These are phyloP conservation scores for Purpureocillium lavendulum DNA, from an alignment of 2,329 filamentous ascomycete genomes.

Conservation along the genomic window DNA sequence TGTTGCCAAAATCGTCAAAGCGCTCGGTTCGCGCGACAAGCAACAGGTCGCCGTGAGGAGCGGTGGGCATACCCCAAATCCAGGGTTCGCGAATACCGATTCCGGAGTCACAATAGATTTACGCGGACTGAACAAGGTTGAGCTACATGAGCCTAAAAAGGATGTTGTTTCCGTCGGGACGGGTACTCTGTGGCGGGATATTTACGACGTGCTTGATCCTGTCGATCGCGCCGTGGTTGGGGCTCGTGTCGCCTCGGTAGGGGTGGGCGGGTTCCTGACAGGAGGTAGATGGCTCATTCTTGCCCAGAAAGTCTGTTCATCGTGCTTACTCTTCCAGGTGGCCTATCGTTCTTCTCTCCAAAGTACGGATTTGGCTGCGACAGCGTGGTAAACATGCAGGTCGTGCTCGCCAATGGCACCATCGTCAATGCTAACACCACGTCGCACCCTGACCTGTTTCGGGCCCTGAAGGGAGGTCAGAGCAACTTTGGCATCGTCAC, in stretches of 20 bases:
- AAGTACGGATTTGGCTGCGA: conserved; percentile 31
- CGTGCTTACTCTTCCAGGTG: conserved; percentile 7
- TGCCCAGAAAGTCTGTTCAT: no score
- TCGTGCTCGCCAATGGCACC: conserved; percentile 34
- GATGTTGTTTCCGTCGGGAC: no score
- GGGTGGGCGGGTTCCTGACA: conserved; percentile 10
- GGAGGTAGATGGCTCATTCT: no score
- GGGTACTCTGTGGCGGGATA: no score
- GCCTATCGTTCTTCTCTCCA: conserved; percentile 5
- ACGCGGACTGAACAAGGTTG: conserved; percentile 17
- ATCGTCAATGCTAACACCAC: conserved; percentile 29
- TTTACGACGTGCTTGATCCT: no score
- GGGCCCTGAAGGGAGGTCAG: conserved; percentile 38
- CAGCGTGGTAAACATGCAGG: conserved; percentile 31
- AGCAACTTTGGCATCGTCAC: conserved; percentile 37
- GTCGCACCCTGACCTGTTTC: conserved; percentile 32
- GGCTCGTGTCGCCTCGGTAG: conserved; percentile 25
- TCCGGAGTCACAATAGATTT: conserved; percentile 30
- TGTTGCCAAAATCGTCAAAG: neutral
- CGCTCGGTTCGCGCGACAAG: neutral
- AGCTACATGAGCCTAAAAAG: conserved; percentile 11
- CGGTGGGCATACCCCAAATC: conserved; percentile 36
- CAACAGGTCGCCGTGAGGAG: conserved; percentile 24
- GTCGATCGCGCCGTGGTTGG: conserved; percentile 15
- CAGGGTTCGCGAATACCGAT: conserved; percentile 28